Evolutionary conservation across 169 alveolate genomes (phyloP).

Genomic region (Plasmodium knowlesi): DNA sequence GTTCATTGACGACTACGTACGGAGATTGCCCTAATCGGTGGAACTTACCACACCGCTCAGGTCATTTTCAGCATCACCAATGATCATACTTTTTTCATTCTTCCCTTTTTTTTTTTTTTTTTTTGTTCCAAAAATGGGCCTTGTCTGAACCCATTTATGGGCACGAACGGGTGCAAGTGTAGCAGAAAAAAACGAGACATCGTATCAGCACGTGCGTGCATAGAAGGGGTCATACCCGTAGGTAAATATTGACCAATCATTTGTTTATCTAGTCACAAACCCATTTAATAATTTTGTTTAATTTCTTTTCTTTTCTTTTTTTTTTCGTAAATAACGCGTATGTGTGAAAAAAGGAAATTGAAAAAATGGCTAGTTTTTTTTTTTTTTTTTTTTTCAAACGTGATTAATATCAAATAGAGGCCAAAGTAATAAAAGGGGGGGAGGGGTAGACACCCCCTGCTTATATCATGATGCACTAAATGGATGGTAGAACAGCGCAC

Average conservation of each 20-base stretch:
- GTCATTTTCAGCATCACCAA: background rate
- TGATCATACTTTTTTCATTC: background rate
- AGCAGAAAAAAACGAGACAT: background rate
- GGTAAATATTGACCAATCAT: background rate
- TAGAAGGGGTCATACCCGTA: background rate
- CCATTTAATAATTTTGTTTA: background rate
- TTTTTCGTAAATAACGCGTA: background rate
- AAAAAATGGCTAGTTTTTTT: background rate
- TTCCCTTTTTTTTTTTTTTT: background rate
- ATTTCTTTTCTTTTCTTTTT: background rate
- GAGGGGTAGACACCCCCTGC: background rate
- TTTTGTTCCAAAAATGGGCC: background rate
- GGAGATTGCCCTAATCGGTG: background rate
- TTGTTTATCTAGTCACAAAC: background rate
- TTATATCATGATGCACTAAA: background rate
- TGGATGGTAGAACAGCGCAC: background rate
- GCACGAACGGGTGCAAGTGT: background rate
- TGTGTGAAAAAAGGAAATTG: background rate
- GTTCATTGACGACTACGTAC: constrained; percentile 34
- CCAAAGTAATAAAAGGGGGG: background rate
- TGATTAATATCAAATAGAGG: background rate
- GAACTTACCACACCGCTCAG: background rate
- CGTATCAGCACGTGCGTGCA: background rate
- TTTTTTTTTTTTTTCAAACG: background rate
- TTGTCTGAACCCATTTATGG: background rate